Percentiles rank a stretch among this genome's conserved stretches.
These are phyloP conservation scores for Emergomyces orientalis DNA, from an alignment of 2,329 filamentous ascomycete genomes.

Conservation along the genomic window DNA sequence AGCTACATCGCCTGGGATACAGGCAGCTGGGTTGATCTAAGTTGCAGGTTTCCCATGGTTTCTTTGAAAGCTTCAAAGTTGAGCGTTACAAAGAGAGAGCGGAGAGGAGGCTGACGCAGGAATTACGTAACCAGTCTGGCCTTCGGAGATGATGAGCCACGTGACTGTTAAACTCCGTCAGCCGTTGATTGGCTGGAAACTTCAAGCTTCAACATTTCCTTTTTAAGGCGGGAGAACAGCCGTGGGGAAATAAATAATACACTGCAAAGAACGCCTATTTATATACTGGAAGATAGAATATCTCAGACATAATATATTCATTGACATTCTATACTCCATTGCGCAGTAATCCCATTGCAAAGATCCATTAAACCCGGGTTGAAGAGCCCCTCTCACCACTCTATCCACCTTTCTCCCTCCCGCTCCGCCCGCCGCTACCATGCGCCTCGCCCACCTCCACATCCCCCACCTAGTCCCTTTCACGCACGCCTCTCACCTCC, in stretches of 20 bases:
- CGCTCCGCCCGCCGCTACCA: slow-evolving; percentile 16
- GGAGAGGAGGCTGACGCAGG: neutral
- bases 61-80: neutral
- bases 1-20: neutral
- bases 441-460: slow-evolving; percentile 54
- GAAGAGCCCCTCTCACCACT: neutral
- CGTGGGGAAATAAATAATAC: neutral
- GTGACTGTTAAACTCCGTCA: neutral
- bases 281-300: neutral
- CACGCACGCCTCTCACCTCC: slow-evolving; percentile 45
- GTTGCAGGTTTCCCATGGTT: slow-evolving; percentile 3
- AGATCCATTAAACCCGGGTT: neutral
- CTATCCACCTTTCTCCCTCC: neutral
- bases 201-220: slow-evolving; percentile 3
- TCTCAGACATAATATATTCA: neutral
- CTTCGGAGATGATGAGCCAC: neutral
- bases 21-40: neutral
- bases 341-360: neutral
- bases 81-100: neutral
- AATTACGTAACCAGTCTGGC: neutral
- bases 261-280: neutral
- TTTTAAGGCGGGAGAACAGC: neutral
- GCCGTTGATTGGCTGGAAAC: neutral
- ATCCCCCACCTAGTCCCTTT: slow-evolving; percentile 48
- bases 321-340: neutral